These are phyloP conservation scores for Tricholoma sp. DNA, from an alignment of 768 basidiomycete species.

Conservation along the genomic window DNA sequence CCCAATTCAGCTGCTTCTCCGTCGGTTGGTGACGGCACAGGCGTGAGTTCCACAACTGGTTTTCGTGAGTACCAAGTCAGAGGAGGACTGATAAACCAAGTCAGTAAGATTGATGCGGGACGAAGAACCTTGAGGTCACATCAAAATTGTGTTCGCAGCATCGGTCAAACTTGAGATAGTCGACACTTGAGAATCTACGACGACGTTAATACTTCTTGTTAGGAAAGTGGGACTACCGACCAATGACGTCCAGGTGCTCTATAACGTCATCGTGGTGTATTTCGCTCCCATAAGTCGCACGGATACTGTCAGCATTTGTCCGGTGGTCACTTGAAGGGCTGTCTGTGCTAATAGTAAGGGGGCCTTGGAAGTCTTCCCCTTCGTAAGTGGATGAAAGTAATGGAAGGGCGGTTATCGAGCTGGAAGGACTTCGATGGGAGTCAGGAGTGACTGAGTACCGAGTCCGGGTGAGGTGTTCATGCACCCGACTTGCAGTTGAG, in stretches of 20 bases:
- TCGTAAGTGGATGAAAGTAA: slow-evolving; percentile 9
- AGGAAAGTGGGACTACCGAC: slow-evolving; percentile 25
- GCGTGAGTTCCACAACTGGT: slow-evolving; percentile 54
- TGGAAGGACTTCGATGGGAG: background rate
- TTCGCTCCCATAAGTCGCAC: slow-evolving; percentile 13
- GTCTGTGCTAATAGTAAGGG: slow-evolving; percentile 8
- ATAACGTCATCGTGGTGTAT: slow-evolving; percentile 77
- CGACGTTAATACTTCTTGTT: background rate
- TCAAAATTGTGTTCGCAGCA: slow-evolving; percentile 72
- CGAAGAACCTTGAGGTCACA: slow-evolving; percentile 31
- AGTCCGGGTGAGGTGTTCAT: slow-evolving; percentile 25
- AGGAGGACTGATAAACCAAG: slow-evolving; percentile 48
- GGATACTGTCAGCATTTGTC: background rate
- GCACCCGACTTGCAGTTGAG: slow-evolving; percentile 29
- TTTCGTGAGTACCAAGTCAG: slow-evolving; percentile 64
- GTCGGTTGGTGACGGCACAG: slow-evolving; percentile 29
- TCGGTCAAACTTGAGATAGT: slow-evolving; percentile 75
- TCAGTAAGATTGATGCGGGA: slow-evolving; percentile 1
- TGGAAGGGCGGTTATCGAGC: slow-evolving; percentile 8
- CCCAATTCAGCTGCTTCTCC: slow-evolving; percentile 20
- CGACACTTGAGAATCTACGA: slow-evolving; percentile 64
- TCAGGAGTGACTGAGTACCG: slow-evolving; percentile 5
- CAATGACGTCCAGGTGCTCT: slow-evolving; percentile 79
- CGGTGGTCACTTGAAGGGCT: background rate
- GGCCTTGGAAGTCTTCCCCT: slow-evolving; percentile 23